A percentile compares a stretch with the other conserved stretches of the same genome.
Conservation (phyloP, 257 asterid genomes). For the Orobanche coerulescens region DNA sequence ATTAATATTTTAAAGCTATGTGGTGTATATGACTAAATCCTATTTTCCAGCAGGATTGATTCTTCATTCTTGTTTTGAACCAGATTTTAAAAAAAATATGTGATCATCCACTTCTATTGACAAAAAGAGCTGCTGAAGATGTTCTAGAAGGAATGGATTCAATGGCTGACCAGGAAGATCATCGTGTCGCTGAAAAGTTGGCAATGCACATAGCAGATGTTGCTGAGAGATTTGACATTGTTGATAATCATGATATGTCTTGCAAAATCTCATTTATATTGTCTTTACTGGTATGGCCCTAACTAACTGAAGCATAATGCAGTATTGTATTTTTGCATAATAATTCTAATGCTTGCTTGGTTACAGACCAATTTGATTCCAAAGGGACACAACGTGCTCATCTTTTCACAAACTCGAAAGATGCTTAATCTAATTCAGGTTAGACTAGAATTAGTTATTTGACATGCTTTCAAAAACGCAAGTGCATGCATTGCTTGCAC, state of each 20-base stretch:
- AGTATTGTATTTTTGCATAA: background rate
- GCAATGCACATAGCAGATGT: constrained; percentile 90
- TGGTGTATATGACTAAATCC: constrained; percentile 1
- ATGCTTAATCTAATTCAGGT: constrained; percentile 92
- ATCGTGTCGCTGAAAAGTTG: constrained; percentile 68
- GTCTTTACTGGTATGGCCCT: constrained; percentile 62
- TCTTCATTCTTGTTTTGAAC: background rate
- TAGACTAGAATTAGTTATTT: constrained; percentile 17
- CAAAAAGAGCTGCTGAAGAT: constrained; percentile 97
- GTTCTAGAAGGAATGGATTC: constrained; percentile 95
- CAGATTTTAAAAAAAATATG: constrained; percentile 94
- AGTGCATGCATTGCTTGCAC: constrained; percentile 11
- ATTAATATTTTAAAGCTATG: background rate
- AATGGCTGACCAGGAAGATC: constrained; percentile 53
- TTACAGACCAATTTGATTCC: constrained; percentile 72
- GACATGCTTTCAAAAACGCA: constrained; percentile 1
- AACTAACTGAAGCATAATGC: background rate
- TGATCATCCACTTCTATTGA: constrained; percentile 86
- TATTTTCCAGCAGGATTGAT: constrained; percentile 12
- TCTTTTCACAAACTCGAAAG: constrained; percentile 91
- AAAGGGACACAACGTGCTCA: constrained; percentile 83
- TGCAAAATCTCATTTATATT: constrained; percentile 79
- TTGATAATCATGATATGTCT: constrained; percentile 58
- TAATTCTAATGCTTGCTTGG: constrained; percentile 20
- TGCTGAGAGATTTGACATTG: constrained; percentile 62